These are phyloP conservation scores for Anisodus acutangulus DNA, from an alignment of 257 asterid genomes.

Conservation along the genomic window DNA sequence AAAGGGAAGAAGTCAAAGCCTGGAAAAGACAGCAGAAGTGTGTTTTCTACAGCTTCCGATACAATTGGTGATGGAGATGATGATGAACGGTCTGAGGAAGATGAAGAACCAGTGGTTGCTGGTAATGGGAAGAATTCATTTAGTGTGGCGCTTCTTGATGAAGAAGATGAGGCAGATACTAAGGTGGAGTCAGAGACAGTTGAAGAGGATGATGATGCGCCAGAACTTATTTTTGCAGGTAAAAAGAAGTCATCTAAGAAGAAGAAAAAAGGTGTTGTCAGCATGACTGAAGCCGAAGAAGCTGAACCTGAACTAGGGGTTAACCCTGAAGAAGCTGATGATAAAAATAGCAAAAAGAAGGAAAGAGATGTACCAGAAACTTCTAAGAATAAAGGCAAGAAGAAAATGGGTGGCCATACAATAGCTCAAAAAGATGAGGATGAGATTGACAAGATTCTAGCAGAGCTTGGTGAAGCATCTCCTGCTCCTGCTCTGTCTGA, in stretches of 20 bases:
- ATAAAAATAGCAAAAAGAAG: conserved; percentile 39
- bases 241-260: conserved; percentile 86
- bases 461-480: conserved; percentile 31
- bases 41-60: conserved; percentile 37
- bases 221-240: conserved; percentile 66
- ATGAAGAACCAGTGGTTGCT: conserved; percentile 50
- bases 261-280: conserved; percentile 50
- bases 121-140: conserved; percentile 59
- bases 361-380: conserved; percentile 7
- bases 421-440: conserved; percentile 33
- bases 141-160: conserved; percentile 30
- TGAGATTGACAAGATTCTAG: conserved; percentile 32
- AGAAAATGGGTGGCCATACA: conserved; percentile 29
- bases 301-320: conserved; percentile 32
- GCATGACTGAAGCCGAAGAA: conserved; percentile 47
- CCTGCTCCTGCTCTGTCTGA: conserved; percentile 3
- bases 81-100: conserved; percentile 47
- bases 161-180: conserved; percentile 50
- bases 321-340: conserved; percentile 32
- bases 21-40: conserved; percentile 42
- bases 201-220: conserved; percentile 55
- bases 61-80: conserved; percentile 43
- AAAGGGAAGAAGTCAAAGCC: conserved; percentile 51
- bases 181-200: conserved; percentile 43
- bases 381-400: conserved; percentile 15